Conservation (phyloP, 805 yeast genomes). For the Spathaspora passalidarum region DNA sequence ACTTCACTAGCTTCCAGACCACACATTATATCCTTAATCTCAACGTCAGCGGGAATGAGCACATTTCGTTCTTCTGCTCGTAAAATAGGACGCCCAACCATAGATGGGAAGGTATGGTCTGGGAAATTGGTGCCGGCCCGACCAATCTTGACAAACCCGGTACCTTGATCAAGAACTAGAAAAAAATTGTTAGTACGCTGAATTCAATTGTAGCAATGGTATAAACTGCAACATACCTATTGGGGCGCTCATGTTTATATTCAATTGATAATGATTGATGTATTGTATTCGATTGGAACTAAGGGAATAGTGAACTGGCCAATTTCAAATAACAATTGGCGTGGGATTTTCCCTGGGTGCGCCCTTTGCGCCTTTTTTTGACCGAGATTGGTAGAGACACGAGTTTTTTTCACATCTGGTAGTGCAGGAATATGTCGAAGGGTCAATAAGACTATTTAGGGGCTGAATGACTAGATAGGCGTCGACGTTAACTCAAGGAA, state of each 20-base stretch:
- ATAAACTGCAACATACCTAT: slow-evolving; percentile 23
- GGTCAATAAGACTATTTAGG: no score
- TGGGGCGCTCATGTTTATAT: slow-evolving; percentile 12
- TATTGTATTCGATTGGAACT: background rate
- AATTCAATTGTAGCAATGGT: background rate
- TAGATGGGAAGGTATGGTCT: slow-evolving; percentile 93
- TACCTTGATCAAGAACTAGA: slow-evolving; percentile 94
- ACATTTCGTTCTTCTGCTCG: slow-evolving; percentile 89
- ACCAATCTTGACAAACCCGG: slow-evolving; percentile 97
- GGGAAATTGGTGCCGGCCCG: slow-evolving; percentile 97
- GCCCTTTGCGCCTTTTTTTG: background rate
- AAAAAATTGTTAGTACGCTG: background rate
- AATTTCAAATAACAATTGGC: background rate
- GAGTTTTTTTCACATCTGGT: background rate
- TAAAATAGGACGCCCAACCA: slow-evolving; percentile 94
- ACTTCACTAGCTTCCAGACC: slow-evolving; percentile 94
- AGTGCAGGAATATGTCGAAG: background rate
- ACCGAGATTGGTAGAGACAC: background rate
- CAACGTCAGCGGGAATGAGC: slow-evolving; percentile 54
- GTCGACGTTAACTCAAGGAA: no score
- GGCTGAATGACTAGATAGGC: no score
- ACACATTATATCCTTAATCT: slow-evolving; percentile 94
- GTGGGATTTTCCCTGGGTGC: slow-evolving; percentile 1
- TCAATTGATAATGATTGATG: background rate
- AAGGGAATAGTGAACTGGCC: background rate